A percentile compares a stretch with the other conserved stretches of the same genome.
Evolutionary conservation across 1,284 basidiomycete genomes (phyloP).

Genomic region (Irpex lacteus): DNA sequence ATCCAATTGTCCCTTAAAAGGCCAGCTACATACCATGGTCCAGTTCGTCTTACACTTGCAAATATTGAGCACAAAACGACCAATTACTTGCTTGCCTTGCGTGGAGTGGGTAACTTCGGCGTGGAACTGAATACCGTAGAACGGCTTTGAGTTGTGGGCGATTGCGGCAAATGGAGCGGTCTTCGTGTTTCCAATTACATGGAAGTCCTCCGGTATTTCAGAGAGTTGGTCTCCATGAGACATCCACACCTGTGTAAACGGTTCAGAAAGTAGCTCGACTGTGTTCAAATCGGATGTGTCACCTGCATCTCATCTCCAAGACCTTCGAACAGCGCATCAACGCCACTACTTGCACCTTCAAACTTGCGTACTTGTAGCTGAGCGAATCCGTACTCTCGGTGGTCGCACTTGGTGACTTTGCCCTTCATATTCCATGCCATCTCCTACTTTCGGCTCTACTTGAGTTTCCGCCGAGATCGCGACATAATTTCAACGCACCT

Average conservation of each 20-base stretch:
- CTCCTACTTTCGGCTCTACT: slow-evolving; percentile 54
- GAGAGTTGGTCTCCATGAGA: slow-evolving; percentile 97
- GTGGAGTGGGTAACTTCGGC: slow-evolving; percentile 97
- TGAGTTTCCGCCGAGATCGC: slow-evolving; percentile 1
- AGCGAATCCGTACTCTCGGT: slow-evolving; percentile 95
- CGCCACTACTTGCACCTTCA: slow-evolving; percentile 31
- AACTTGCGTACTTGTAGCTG: slow-evolving; percentile 75
- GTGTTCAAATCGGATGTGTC: slow-evolving; percentile 21
- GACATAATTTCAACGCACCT: slow-evolving; percentile 43
- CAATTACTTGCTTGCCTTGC: slow-evolving; percentile 89
- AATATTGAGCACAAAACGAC: slow-evolving; percentile 83
- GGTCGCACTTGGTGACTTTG: slow-evolving; percentile 85
- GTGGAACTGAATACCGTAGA: slow-evolving; percentile 99
- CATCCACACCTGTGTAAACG: slow-evolving; percentile 91
- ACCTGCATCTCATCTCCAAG: slow-evolving; percentile 85
- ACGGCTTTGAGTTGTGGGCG: slow-evolving; percentile 85
- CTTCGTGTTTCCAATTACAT: slow-evolving; percentile 84
- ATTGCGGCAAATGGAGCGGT: slow-evolving; percentile 94
- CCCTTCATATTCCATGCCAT: slow-evolving; percentile 91
- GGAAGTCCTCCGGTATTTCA: slow-evolving; percentile 80
- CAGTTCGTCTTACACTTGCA: slow-evolving; percentile 84
- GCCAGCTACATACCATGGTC: slow-evolving; percentile 76
- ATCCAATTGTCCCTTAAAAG: slow-evolving; percentile 10
- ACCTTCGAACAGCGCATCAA: slow-evolving; percentile 83
- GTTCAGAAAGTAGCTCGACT: background rate